phyloP scores from a whole-genome alignment of 306 rosid genomes.

The Boehmeria nivea region DNA sequence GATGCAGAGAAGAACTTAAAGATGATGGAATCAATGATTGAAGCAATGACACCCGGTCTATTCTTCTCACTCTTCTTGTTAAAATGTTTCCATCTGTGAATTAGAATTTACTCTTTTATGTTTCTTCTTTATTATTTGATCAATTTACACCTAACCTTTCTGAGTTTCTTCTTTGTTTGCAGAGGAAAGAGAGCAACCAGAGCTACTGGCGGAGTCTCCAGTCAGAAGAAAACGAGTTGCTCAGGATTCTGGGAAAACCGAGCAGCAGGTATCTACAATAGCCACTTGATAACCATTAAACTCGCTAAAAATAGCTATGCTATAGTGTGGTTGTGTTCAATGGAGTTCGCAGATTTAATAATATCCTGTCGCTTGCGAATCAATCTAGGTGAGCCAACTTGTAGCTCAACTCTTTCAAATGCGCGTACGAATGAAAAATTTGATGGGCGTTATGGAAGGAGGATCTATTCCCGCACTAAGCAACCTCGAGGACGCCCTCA shows the following conservation, averaged over 20 bases:
- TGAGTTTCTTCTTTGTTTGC: slow-evolving; percentile 30
- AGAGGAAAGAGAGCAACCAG: slow-evolving; percentile 98
- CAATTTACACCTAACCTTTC: background rate
- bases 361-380: slow-evolving; percentile 12
- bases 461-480: slow-evolving; percentile 76
- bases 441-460: slow-evolving; percentile 91
- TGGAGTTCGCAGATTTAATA: background rate
- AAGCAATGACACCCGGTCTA: slow-evolving; percentile 93
- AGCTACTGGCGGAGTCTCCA: slow-evolving; percentile 86
- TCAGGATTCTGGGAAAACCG: slow-evolving; percentile 86
- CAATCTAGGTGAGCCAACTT: slow-evolving; percentile 71
- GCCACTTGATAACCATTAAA: slow-evolving; percentile 14
- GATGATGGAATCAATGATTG: slow-evolving; percentile 93
- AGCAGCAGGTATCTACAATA: slow-evolving; percentile 66
- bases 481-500: slow-evolving; percentile 87
- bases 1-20: slow-evolving; percentile 90
- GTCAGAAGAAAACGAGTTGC: slow-evolving; percentile 86
- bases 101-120: background rate
- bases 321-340: slow-evolving; percentile 9
- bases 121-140: background rate
- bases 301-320: slow-evolving; percentile 1
- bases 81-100: background rate
- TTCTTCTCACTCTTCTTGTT: slow-evolving; percentile 11
- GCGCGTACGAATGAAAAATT: slow-evolving; percentile 90
- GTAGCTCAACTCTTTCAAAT: slow-evolving; percentile 94